A percentile compares a stretch with the other conserved stretches of the same genome.
Evolutionary conservation across 257 asterid species (phyloP).

Genomic region (Jacaranda copaia): DNA sequence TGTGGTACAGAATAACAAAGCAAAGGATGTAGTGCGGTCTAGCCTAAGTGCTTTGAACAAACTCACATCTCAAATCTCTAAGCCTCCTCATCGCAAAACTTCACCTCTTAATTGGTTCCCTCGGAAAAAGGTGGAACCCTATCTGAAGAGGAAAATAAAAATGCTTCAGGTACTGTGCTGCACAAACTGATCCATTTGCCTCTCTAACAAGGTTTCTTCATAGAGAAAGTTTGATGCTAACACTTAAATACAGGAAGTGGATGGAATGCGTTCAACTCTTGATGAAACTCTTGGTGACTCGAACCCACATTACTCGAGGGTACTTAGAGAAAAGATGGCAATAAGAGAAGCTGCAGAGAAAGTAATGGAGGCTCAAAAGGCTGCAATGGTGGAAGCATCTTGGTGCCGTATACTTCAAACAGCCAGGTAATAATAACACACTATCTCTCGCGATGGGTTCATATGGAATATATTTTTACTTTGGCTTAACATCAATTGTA

Average conservation of each 20-base stretch:
- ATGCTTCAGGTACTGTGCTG: conserved; percentile 77
- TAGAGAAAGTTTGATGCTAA: conserved; percentile 5
- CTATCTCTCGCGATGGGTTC: not conserved
- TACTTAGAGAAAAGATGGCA: conserved; percentile 88
- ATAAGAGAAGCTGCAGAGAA: conserved; percentile 90
- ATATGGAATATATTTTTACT: not conserved
- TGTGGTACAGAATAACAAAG: conserved; percentile 57
- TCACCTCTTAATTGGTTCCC: conserved; percentile 97
- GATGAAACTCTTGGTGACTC: conserved; percentile 94
- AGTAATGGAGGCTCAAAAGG: conserved; percentile 84
- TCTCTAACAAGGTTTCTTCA: not conserved
- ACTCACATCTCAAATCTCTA: conserved; percentile 81
- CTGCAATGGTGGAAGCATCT: conserved; percentile 95
- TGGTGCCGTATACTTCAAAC: conserved; percentile 97
- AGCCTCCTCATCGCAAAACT: conserved; percentile 79
- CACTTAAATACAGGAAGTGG: conserved; percentile 66
- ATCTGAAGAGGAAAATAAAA: conserved; percentile 87
- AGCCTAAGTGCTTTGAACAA: conserved; percentile 67
- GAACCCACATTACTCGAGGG: conserved; percentile 86
- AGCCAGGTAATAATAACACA: conserved; percentile 58
- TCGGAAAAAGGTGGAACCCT: conserved; percentile 87
- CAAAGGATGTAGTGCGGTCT: conserved; percentile 64
- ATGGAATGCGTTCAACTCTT: conserved; percentile 91
- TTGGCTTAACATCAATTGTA: not conserved
- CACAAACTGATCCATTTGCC: conserved; percentile 13